Evolutionary conservation across 345 rosid genomes (phyloP).

Genomic region (Kandelia obovata): DNA sequence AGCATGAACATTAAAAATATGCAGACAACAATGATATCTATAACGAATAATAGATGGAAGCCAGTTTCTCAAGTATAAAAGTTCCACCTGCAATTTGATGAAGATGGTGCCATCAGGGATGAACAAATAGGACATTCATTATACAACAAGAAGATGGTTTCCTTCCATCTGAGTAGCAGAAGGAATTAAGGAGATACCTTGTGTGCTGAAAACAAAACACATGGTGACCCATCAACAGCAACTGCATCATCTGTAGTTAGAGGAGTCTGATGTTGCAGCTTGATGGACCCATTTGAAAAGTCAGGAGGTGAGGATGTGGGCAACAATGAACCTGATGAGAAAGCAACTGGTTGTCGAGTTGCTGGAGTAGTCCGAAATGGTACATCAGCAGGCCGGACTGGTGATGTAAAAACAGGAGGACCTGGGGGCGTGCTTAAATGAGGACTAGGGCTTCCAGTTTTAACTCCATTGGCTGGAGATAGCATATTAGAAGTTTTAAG

Average conservation of each 20-base stretch:
- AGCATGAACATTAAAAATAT: neutral
- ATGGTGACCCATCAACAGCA: constrained; percentile 45
- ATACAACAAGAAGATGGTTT: neutral
- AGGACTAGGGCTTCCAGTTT: constrained; percentile 58
- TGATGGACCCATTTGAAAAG: constrained; percentile 62
- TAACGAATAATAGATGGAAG: neutral
- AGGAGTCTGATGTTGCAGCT: constrained; percentile 49
- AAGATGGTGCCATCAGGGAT: neutral
- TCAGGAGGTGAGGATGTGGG: constrained; percentile 79
- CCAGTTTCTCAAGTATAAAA: neutral
- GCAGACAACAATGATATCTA: neutral
- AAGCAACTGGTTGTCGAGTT: constrained; percentile 86
- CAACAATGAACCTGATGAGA: constrained; percentile 65
- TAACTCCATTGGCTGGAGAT: constrained; percentile 64
- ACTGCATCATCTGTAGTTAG: constrained; percentile 49
- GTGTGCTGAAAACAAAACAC: constrained; percentile 69
- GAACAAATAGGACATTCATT: neutral
- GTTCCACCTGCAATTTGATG: neutral
- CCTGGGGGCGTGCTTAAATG: constrained; percentile 92
- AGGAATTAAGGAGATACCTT: constrained; percentile 51
- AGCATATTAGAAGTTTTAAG: constrained; percentile 41
- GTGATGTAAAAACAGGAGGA: constrained; percentile 83
- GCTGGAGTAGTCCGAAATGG: constrained; percentile 89
- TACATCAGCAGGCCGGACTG: constrained; percentile 89
- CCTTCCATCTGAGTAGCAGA: neutral